Base-by-base conservation (phyloP, 1,284 basidiomycete species). In the Microbotryum saponariae region DNA sequence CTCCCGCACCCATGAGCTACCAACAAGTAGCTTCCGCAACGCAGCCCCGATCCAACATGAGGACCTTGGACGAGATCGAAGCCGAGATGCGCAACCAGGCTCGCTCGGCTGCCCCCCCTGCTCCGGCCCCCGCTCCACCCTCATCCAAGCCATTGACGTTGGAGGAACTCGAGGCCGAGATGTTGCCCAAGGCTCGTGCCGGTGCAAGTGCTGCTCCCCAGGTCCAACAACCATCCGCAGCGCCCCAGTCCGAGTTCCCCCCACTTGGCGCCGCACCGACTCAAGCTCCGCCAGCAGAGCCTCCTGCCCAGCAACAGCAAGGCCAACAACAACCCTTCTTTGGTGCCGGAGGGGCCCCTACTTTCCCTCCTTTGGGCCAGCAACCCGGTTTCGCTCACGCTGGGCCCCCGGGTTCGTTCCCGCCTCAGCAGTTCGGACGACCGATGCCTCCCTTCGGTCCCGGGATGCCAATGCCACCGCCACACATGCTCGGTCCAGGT, bases 151-250 rank as follows among this genome's bases (percentile, higher is more conserved):
- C 83, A 37, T 84, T 87, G 60, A 94, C 91, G 0, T 76, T 97
- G 29, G 89, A 92, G 68, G 91, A 97, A 74, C 89, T 97, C 65
- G 94, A 98, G 75, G 87, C 88, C 4, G 90, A 97, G 76, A 89
- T 94, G 87, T 70, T 76, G 18, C 51, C 60, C 47, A 51, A 23
- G 52, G 20, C 49, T 27, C 8, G 16, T 31, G 3, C 55, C 25
- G 31, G 48, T 21, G 25, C 33, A 7, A 42, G 23, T 25, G 16
- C 12, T 42, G 37, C 54, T 12, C 42, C 21, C 5, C 59, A 51
- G 59, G 56, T 31, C 8, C 54, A 23, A 9, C 50, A 31, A 27
- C 49, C 37, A 16, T 42, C 37, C 10, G 37, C 37, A 18, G 12
- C 37, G 12, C 12, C 37, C 16, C 37, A 42, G 37, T 42, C 37